Conservation (phyloP, 2,329 filamentous ascomycete species). For the Beauveria asiatica region DNA sequence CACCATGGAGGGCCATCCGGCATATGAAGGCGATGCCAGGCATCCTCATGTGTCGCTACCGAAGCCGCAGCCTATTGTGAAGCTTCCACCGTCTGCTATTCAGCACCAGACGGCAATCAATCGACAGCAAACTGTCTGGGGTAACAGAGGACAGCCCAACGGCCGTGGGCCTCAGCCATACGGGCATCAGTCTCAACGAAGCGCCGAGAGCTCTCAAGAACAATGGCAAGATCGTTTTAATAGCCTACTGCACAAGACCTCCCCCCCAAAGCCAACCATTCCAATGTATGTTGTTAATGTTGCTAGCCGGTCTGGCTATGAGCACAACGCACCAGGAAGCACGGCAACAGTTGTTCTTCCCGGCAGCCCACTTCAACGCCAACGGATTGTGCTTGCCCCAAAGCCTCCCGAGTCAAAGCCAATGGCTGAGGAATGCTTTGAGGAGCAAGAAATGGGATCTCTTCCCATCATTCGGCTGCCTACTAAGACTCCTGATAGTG, state of each 20-base stretch:
- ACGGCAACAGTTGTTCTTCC: slow-evolving; percentile 65
- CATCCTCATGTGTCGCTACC: slow-evolving; percentile 65
- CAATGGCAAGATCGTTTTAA: slow-evolving; percentile 83
- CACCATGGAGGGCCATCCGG: slow-evolving; percentile 61
- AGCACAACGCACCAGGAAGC: slow-evolving; percentile 40
- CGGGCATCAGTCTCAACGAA: slow-evolving; percentile 10
- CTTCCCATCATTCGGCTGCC: slow-evolving; percentile 65
- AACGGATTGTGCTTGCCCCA: background rate
- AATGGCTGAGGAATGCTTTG: slow-evolving; percentile 72
- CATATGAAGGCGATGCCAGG: slow-evolving; percentile 56
- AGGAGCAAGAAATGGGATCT: slow-evolving; percentile 72
- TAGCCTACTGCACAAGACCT: slow-evolving; percentile 61
- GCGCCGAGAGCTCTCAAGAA: slow-evolving; percentile 29
- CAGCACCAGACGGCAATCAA: slow-evolving; percentile 13
- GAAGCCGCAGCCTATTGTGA: slow-evolving; percentile 65
- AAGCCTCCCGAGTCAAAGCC: slow-evolving; percentile 41
- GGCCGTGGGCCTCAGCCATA: slow-evolving; percentile 7
- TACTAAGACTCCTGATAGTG: slow-evolving; percentile 48
- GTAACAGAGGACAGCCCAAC: slow-evolving; percentile 20
- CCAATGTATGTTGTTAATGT: slow-evolving; percentile 63
- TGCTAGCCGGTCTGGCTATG: slow-evolving; percentile 57
- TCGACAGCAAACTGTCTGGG: slow-evolving; percentile 25
- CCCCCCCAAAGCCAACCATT: slow-evolving; percentile 44
- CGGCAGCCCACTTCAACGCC: slow-evolving; percentile 15
- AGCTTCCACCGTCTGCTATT: slow-evolving; percentile 54